Conservation (phyloP, 805 yeast genomes). For the Candida boleticola region DNA sequence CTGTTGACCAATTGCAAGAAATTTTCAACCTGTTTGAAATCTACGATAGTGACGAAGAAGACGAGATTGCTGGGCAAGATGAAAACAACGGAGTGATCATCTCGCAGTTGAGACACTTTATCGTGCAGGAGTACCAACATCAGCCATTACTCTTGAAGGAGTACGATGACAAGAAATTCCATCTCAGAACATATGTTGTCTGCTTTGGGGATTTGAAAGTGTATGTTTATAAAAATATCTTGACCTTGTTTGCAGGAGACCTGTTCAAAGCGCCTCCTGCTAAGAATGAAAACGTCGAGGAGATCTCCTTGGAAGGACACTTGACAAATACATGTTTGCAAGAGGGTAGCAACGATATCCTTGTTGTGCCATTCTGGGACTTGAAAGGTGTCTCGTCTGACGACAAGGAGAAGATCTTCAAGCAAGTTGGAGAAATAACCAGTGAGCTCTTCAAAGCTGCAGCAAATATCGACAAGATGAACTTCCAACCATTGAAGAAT, state of each 20-base stretch:
- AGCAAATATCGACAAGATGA: conserved; percentile 71
- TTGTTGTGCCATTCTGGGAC: conserved; percentile 66
- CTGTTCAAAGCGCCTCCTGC: conserved; percentile 39
- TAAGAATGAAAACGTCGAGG: conserved; percentile 20
- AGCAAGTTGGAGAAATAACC: conserved; percentile 58
- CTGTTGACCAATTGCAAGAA: conserved; percentile 74
- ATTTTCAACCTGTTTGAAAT: conserved; percentile 87
- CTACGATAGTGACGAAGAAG: conserved; percentile 60
- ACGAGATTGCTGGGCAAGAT: conserved; percentile 42
- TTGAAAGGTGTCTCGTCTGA: conserved; percentile 42
- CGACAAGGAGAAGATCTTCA: conserved; percentile 41
- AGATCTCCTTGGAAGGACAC: conserved; percentile 64
- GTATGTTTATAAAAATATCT: conserved; percentile 74
- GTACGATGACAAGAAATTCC: conserved; percentile 76
- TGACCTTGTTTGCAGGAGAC: conserved; percentile 74
- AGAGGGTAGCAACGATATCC: conserved; percentile 39
- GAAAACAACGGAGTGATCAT: conserved; percentile 64
- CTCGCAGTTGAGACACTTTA: conserved; percentile 86
- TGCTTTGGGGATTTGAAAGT: conserved; percentile 74
- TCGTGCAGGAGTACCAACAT: conserved; percentile 77
- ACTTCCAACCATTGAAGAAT: conserved; percentile 76
- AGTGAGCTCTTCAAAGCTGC: conserved; percentile 82
- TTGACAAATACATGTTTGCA: conserved; percentile 94
- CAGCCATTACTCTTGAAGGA: conserved; percentile 64
- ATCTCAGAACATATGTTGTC: conserved; percentile 80